Percentiles rank a stretch among this genome's conserved stretches.
These are phyloP conservation scores for Yamadazyma trypodendri DNA, from an alignment of 1,139 yeast species.

Conservation along the genomic window DNA sequence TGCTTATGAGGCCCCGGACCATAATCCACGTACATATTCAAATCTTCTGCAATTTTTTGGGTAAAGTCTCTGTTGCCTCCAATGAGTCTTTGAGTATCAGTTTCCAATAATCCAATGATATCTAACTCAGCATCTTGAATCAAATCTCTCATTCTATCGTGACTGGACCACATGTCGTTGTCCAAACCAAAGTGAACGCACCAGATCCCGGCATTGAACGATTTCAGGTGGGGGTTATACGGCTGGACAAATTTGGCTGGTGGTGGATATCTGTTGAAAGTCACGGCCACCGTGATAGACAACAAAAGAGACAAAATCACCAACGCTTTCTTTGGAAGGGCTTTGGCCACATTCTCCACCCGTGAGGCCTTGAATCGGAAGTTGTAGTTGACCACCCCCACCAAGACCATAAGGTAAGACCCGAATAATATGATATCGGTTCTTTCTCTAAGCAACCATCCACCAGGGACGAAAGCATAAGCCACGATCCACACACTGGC, in stretches of 20 bases:
- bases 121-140: conserved; percentile 85
- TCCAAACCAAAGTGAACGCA: conserved; percentile 96
- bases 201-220: conserved; percentile 96
- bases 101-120: conserved; percentile 85
- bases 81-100: conserved; percentile 89
- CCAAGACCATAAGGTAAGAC: conserved; percentile 44
- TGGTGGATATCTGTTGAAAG: conserved; percentile 60
- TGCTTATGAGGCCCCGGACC: conserved; percentile 99
- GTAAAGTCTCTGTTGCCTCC: conserved; percentile 96
- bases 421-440: conserved; percentile 66
- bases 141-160: conserved; percentile 81
- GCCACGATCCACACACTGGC: conserved; percentile 98
- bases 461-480: conserved; percentile 96
- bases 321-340: conserved; percentile 23
- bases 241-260: conserved; percentile 59
- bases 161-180: conserved; percentile 98
- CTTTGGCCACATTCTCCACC: conserved; percentile 20
- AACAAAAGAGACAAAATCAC: conserved; percentile 28
- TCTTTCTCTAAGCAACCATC: conserved; percentile 82
- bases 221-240: conserved; percentile 56
- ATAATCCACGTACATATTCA: conserved; percentile 91
- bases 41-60: conserved; percentile 85
- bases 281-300: conserved; percentile 35
- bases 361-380: conserved; percentile 23
- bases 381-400: conserved; percentile 36